A percentile compares a stretch with the other conserved stretches of the same genome.
Conservation (phyloP, 768 basidiomycete species). For the Ramaria rubella region DNA sequence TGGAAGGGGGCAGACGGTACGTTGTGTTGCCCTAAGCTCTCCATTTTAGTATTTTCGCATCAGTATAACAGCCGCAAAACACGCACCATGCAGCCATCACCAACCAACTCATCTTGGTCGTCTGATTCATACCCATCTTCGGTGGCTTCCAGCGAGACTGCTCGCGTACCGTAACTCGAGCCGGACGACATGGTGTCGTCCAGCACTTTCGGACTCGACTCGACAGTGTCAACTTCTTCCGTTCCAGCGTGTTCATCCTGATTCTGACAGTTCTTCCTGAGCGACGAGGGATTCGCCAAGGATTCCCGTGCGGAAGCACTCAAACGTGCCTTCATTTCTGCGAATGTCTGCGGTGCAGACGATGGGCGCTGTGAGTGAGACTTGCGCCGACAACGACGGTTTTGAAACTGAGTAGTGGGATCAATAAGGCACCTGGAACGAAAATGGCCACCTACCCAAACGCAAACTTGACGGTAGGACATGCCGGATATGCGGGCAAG, state of each 20-base stretch:
- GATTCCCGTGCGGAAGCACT: not conserved
- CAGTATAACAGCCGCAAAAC: too few relatives aligned
- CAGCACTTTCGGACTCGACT: too few relatives aligned
- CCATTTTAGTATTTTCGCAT: too few relatives aligned
- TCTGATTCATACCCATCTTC: too few relatives aligned
- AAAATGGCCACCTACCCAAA: slow-evolving; percentile 18
- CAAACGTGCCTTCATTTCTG: not conserved
- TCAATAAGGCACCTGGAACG: not conserved
- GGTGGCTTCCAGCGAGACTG: too few relatives aligned
- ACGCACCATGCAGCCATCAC: too few relatives aligned
- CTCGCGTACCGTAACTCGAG: too few relatives aligned
- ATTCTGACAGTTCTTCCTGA: not conserved
- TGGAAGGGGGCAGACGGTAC: too few relatives aligned
- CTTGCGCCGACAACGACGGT: not conserved
- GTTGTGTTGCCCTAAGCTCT: too few relatives aligned
- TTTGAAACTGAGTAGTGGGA: not conserved
- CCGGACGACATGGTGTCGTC: too few relatives aligned
- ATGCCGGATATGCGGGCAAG: slow-evolving; percentile 16
- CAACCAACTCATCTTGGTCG: too few relatives aligned
- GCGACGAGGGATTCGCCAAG: not conserved
- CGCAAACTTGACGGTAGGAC: slow-evolving; percentile 20
- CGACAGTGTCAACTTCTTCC: not conserved
- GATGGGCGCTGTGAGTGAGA: not conserved
- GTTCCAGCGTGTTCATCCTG: too few relatives aligned
- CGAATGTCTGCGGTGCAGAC: not conserved